These are phyloP conservation scores for Cyberlindnera bimundalis DNA, from an alignment of 805 yeast species.

Conservation along the genomic window DNA sequence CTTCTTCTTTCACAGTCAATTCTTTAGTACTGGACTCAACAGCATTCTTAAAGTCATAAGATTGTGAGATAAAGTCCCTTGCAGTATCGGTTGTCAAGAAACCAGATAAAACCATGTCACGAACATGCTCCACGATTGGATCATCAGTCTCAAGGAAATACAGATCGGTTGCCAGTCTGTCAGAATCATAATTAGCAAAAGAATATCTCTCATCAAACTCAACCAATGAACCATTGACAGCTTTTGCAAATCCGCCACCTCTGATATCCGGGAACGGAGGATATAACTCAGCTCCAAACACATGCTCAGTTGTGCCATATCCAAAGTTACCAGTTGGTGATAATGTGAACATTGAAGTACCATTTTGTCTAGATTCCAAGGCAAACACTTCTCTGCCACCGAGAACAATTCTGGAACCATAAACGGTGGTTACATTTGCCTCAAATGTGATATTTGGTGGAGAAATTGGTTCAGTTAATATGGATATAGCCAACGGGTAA, in stretches of 20 bases:
- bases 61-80: not conserved
- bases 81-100: slow-evolving; percentile 3
- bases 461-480: slow-evolving; percentile 16
- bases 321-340: slow-evolving; percentile 47
- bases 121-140: slow-evolving; percentile 1
- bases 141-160: not conserved
- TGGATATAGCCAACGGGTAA: slow-evolving; percentile 18
- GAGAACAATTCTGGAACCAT: slow-evolving; percentile 19
- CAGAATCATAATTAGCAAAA: not conserved
- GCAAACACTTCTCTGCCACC: slow-evolving; percentile 21
- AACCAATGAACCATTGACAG: slow-evolving; percentile 34
- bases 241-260: slow-evolving; percentile 34
- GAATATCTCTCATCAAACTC: slow-evolving; percentile 16
- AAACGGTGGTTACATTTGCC: slow-evolving; percentile 22
- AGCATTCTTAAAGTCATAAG: not conserved
- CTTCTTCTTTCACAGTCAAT: not conserved
- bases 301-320: slow-evolving; percentile 34
- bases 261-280: slow-evolving; percentile 23
- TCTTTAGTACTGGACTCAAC: not conserved
- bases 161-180: not conserved
- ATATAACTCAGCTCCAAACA: slow-evolving; percentile 24
- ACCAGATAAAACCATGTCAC: slow-evolving; percentile 6
- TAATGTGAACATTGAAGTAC: slow-evolving; percentile 41
- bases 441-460: slow-evolving; percentile 16
- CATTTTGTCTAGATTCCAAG: slow-evolving; percentile 36